A percentile compares a stretch with the other conserved stretches of the same genome.
phyloP scores from a whole-genome alignment of 2,329 filamentous ascomycete species.

The Cladosporium sp. region DNA sequence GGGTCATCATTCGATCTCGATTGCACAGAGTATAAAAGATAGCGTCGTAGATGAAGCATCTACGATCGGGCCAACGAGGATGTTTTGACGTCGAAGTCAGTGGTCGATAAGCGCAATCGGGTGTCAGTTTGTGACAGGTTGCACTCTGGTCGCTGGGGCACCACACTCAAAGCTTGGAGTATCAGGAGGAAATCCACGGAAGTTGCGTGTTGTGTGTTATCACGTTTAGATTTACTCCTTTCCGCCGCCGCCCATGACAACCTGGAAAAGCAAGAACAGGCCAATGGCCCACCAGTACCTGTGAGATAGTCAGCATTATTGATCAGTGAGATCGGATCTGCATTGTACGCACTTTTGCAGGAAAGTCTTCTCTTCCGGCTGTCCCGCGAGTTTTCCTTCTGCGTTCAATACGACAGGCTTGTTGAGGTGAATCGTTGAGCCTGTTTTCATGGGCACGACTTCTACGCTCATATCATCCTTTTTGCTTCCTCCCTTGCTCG shows the following conservation, averaged over 20 bases:
- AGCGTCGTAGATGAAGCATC: not conserved
- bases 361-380: conserved; percentile 47
- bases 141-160: not conserved
- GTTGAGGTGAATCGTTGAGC: conserved; percentile 44
- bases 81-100: not conserved
- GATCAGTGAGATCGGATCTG: conserved; percentile 4
- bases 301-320: conserved; percentile 14
- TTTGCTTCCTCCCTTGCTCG: conserved; percentile 14
- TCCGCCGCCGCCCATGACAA: conserved; percentile 37
- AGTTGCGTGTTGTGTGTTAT: not conserved
- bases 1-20: not conserved
- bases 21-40: no score
- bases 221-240: conserved; percentile 4
- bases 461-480: conserved; percentile 40
- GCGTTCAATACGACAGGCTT: conserved; percentile 55
- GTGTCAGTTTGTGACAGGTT: not conserved
- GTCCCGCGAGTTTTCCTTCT: conserved; percentile 47
- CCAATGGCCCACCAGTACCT: conserved; percentile 51
- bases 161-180: not conserved
- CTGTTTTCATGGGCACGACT: conserved; percentile 35
- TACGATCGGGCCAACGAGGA: not conserved
- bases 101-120: not conserved
- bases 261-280: conserved; percentile 44
- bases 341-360: conserved; percentile 44
- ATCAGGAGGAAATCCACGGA: not conserved